Evolutionary conservation across 257 asterid species (phyloP).

Genomic region (Fraxinus americana): DNA sequence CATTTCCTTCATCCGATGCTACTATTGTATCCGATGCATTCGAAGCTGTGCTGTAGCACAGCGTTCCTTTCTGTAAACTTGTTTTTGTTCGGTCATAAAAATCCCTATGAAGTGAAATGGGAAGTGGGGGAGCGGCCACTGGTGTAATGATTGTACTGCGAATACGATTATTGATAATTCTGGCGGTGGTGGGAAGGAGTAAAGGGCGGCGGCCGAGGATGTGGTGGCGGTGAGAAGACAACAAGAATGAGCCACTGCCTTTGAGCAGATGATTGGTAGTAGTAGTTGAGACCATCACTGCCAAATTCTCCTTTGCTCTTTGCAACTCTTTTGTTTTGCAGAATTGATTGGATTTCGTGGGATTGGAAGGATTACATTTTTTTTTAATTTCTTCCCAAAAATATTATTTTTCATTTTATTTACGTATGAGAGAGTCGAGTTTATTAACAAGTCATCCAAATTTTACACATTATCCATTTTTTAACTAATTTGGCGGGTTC

Average conservation of each 20-base stretch:
- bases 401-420: too few species aligned
- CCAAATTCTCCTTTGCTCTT: not conserved
- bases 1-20: constrained; percentile 22
- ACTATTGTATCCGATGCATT: constrained; percentile 21
- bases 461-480: too few species aligned
- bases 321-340: not conserved
- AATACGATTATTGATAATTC: constrained; percentile 5
- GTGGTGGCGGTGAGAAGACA: constrained; percentile 14
- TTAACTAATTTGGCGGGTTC: too few species aligned
- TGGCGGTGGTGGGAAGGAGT: constrained; percentile 8
- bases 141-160: not conserved
- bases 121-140: constrained; percentile 3
- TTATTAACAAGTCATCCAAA: too few species aligned
- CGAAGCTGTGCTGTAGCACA: constrained; percentile 47
- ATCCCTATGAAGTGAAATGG: not conserved
- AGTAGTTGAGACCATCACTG: not conserved
- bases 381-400: too few species aligned
- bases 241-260: constrained; percentile 24
- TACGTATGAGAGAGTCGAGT: too few species aligned
- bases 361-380: not conserved
- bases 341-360: not conserved
- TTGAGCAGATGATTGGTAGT: not conserved
- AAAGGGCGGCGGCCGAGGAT: constrained; percentile 4
- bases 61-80: not conserved
- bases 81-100: not conserved